Evolutionary conservation across 129 eudicot species (phyloP).

Genomic region (Tagetes erecta): DNA sequence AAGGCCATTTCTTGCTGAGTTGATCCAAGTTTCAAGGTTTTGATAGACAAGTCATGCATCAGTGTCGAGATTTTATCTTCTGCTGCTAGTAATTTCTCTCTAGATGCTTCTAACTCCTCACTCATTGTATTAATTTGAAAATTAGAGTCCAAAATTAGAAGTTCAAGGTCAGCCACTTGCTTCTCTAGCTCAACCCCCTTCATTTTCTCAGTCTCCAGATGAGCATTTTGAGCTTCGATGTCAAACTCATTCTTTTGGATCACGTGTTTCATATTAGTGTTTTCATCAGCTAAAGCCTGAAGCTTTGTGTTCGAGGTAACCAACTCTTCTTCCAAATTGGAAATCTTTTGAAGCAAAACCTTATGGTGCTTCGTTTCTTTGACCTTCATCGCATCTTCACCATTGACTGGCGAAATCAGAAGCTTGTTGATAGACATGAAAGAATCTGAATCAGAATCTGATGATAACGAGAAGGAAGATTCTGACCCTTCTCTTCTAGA

Average conservation of each 20-base stretch:
- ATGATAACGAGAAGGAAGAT: slow-evolving; percentile 51
- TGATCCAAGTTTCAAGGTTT: slow-evolving; percentile 37
- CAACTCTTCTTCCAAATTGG: slow-evolving; percentile 48
- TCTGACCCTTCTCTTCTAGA: slow-evolving; percentile 59
- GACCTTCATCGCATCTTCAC: slow-evolving; percentile 25
- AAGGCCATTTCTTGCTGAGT: slow-evolving; percentile 29
- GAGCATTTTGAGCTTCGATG: slow-evolving; percentile 21
- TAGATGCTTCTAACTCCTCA: slow-evolving; percentile 42
- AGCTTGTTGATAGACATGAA: slow-evolving; percentile 43
- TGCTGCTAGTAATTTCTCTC: slow-evolving; percentile 35
- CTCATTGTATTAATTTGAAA: slow-evolving; percentile 29
- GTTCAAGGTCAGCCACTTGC: slow-evolving; percentile 8
- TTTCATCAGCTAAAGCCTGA: slow-evolving; percentile 48
- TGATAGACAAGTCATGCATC: slow-evolving; percentile 29
- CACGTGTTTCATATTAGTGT: slow-evolving; percentile 52
- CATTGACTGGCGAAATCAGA: slow-evolving; percentile 36
- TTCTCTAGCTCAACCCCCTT: slow-evolving; percentile 31
- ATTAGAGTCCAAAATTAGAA: slow-evolving; percentile 35
- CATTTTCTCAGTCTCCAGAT: slow-evolving; percentile 48
- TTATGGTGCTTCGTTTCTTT: slow-evolving; percentile 29
- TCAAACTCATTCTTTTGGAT: slow-evolving; percentile 36
- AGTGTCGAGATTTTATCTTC: slow-evolving; percentile 40
- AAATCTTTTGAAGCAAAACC: slow-evolving; percentile 34
- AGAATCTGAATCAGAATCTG: slow-evolving; percentile 84
- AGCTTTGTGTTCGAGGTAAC: slow-evolving; percentile 43